Percentiles rank a stretch among this genome's conserved stretches.
Conservation (phyloP, 2,329 filamentous ascomycete genomes). For the Thermochaetoides dissita region DNA sequence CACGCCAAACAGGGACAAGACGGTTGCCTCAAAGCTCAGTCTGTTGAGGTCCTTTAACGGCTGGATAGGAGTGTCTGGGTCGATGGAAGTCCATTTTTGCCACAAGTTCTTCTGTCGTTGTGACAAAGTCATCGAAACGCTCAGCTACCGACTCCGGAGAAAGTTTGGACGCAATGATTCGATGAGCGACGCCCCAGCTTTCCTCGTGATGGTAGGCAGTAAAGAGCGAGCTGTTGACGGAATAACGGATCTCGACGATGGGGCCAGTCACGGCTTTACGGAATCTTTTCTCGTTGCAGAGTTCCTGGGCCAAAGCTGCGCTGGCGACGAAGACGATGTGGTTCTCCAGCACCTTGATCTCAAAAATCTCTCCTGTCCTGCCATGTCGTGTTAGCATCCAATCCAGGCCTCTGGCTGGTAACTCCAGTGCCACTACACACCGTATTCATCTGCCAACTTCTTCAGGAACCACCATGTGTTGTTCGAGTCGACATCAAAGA, state of each 20-base stretch:
- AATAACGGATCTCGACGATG: conserved; percentile 35
- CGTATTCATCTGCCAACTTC: conserved; percentile 28
- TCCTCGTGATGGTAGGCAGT: conserved; percentile 34
- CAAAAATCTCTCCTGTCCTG: conserved; percentile 29
- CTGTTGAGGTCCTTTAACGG: conserved; percentile 37
- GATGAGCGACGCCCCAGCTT: conserved; percentile 36
- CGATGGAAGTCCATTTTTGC: conserved; percentile 33
- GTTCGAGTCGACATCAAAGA: conserved; percentile 33
- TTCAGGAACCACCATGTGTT: conserved; percentile 37
- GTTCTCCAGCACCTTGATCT: conserved; percentile 27
- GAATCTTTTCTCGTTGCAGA: conserved; percentile 39
- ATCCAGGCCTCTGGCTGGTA: not conserved
- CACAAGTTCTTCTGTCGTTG: conserved; percentile 34
- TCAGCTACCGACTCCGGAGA: conserved; percentile 20
- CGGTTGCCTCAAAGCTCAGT: conserved; percentile 37
- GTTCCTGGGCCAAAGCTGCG: conserved; percentile 27
- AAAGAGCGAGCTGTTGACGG: conserved; percentile 38
- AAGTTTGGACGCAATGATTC: conserved; percentile 36
- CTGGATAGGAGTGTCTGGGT: conserved; percentile 24
- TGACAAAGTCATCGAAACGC: conserved; percentile 33
- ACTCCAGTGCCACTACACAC: conserved; percentile 3
- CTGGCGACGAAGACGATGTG: conserved; percentile 28
- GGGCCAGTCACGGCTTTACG: conserved; percentile 40
- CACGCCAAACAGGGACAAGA: conserved; percentile 37
- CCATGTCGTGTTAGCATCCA: too few species aligned